Base-by-base conservation (phyloP, 1,139 yeast genomes). In the Kluyveromyces sp. region DNA sequence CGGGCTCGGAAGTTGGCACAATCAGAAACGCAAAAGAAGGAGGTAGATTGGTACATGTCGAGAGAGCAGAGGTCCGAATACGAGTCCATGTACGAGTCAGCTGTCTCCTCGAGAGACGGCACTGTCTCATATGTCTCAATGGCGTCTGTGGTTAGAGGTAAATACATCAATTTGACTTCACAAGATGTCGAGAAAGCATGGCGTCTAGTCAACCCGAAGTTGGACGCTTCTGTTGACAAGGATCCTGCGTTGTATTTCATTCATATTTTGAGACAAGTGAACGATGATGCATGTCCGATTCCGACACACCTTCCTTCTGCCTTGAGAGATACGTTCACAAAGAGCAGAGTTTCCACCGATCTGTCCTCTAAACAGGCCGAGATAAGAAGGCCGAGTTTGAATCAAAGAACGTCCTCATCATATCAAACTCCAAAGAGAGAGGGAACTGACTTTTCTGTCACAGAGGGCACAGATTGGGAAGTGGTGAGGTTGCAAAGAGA, bases 231-330 rank as follows among this genome's bases (percentile, higher is more conserved):
- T 13, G 87, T 92, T 50, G 97, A 89, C 63, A 87, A 84, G 57
- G 97, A 92, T 65, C 98, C 94, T 63, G 81, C 88, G 22, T 68
- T 88, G 53, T 95, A 86, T 31, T 88, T 86, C 54, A 71, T 92
- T 53, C 98, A 92, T 65, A 87, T 89, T 53, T 73, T 92, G 56
- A 87, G 88, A 64, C 95, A 89, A 64, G 75, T 96, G 55, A 85
- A 87, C 49, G 81, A 82, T 58, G 46, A 54, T 3, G 96, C 96
- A 29, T 81, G 82, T 55, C 72, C 94, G 48, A 80, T 92, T 30
- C 98, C 98, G 33, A 71, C 94, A 47, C 83, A 88, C n/a, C 89
- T 92, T 3, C 98, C 98, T n/a, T 85, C 92, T 1, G 79, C 94
- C 7, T 71, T 94, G 52, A 75, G 95, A 43, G 96, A 96, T 3